Conservation (phyloP, 192 early-diverging fungal genomes). For the Backusella luteola region DNA sequence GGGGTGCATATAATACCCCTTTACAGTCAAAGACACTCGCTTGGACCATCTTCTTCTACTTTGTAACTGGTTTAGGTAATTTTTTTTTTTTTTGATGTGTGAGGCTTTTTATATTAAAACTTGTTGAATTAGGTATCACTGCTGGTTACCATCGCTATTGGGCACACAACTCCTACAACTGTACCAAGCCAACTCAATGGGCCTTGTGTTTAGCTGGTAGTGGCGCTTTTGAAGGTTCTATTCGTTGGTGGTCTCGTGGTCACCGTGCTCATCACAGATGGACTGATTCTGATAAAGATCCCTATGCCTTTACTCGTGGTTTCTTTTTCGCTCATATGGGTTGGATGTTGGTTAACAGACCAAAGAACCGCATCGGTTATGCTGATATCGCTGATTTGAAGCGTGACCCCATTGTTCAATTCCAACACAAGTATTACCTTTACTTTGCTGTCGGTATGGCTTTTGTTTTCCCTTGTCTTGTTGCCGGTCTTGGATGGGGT, state of each 20-base stretch:
- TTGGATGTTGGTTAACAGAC: conserved; percentile 86
- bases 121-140: conserved; percentile 44
- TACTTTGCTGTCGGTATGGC: conserved; percentile 69
- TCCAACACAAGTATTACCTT: conserved; percentile 81
- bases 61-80: conserved; percentile 74
- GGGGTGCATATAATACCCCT: conserved; percentile 68
- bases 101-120: conserved; percentile 47
- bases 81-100: conserved; percentile 47
- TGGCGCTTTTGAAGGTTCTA: conserved; percentile 79
- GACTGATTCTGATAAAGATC: conserved; percentile 84
- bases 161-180: conserved; percentile 75
- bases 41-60: conserved; percentile 73
- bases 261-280: conserved; percentile 81
- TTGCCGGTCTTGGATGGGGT: conserved; percentile 83
- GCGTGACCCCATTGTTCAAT: conserved; percentile 65
- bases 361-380: conserved; percentile 68
- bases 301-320: conserved; percentile 78
- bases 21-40: conserved; percentile 65
- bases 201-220: conserved; percentile 64
- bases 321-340: conserved; percentile 81
- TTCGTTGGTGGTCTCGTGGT: conserved; percentile 83
- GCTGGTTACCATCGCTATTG: conserved; percentile 79
- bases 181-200: conserved; percentile 55
- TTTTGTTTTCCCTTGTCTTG: conserved; percentile 74
- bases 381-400: conserved; percentile 80